Conservation (phyloP, 1,139 yeast genomes). For the Yamadazyma diospyri region DNA sequence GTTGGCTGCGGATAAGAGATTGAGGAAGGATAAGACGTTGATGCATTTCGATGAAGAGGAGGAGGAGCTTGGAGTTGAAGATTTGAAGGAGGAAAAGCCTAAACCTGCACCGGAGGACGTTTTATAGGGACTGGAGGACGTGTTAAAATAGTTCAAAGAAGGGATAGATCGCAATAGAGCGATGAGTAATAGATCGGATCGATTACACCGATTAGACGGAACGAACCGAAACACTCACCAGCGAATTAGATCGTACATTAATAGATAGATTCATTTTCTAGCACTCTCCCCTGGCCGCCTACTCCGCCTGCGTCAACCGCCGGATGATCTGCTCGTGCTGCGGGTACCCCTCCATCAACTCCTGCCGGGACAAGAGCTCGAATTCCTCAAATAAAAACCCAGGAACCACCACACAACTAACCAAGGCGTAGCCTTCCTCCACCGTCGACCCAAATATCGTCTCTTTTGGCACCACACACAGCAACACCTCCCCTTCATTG, state of each 20-base stretch:
- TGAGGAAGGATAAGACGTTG: constrained; percentile 14
- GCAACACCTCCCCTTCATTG: constrained; percentile 17
- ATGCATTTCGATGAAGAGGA: constrained; percentile 9
- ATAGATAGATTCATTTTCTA: too few species aligned
- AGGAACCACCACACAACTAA: constrained; percentile 19
- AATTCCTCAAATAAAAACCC: constrained; percentile 20
- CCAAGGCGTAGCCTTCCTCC: constrained; percentile 16
- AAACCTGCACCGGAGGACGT: constrained; percentile 5
- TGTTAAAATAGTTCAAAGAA: too few species aligned
- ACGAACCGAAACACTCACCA: too few species aligned
- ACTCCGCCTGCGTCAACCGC: constrained; percentile 14
- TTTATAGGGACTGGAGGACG: not conserved
- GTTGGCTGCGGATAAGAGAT: constrained; percentile 24
- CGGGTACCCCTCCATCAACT: constrained; percentile 15
- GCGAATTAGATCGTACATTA: too few species aligned
- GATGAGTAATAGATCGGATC: not conserved
- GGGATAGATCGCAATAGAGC: too few species aligned
- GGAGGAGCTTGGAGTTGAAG: constrained; percentile 13
- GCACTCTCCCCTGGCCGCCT: too few species aligned
- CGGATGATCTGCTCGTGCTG: constrained; percentile 16
- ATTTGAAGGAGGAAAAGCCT: not conserved
- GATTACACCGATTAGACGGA: not conserved
- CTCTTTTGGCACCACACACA: constrained; percentile 18
- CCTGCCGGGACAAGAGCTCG: constrained; percentile 14
- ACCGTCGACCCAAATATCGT: constrained; percentile 19